Conservation (phyloP, 768 basidiomycete genomes). For the Lactarius akahatsu region DNA sequence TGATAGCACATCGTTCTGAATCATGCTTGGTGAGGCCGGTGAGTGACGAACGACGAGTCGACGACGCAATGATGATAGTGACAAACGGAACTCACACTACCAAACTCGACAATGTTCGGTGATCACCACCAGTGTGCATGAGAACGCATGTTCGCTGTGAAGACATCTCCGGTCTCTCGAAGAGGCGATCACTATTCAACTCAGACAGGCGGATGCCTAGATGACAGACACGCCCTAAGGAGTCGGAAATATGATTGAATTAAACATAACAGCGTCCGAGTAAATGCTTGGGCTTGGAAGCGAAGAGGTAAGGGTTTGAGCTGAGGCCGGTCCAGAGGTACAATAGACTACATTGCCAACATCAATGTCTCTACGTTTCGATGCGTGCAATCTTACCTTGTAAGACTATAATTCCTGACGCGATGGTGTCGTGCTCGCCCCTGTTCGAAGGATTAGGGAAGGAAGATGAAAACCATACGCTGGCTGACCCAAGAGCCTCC, state of each 20-base stretch:
- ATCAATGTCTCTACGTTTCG: neutral
- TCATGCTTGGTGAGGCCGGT: neutral
- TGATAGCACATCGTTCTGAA: constrained; percentile 3
- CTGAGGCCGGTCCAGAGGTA: neutral
- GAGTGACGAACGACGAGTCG: constrained; percentile 1
- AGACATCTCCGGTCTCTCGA: constrained; percentile 9
- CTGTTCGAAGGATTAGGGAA: neutral
- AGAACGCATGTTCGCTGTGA: constrained; percentile 7
- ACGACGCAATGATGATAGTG: neutral
- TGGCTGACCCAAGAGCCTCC: no score
- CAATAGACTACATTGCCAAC: neutral
- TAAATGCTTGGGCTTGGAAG: constrained; percentile 1
- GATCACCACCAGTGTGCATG: constrained; percentile 10
- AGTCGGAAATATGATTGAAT: neutral
- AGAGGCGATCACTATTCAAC: neutral
- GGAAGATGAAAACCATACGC: neutral
- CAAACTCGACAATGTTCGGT: neutral
- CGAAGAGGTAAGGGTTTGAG: constrained; percentile 9
- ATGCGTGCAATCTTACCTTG: neutral
- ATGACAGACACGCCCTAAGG: constrained; percentile 2
- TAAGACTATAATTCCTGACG: neutral
- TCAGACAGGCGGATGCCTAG: neutral
- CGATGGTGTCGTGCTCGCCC: neutral
- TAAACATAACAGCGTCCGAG: constrained; percentile 12
- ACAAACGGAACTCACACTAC: neutral